These are phyloP conservation scores for Ceriops zippeliana DNA, from an alignment of 345 rosid genomes.

Conservation along the genomic window DNA sequence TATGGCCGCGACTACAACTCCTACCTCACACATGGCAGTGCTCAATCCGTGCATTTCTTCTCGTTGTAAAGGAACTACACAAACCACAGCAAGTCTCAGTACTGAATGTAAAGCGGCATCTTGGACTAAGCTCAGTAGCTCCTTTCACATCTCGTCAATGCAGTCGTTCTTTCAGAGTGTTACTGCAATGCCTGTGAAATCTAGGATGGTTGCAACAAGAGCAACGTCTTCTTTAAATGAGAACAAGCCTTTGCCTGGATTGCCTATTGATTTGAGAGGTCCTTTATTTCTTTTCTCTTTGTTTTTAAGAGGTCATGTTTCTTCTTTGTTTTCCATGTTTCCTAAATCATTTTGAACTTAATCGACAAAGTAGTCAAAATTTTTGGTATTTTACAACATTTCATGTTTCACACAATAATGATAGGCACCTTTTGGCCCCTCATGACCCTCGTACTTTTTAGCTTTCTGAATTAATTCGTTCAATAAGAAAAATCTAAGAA, in stretches of 20 bases:
- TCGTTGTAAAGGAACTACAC: slow-evolving; percentile 14
- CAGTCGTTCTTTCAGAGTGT: slow-evolving; percentile 23
- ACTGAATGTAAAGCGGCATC: slow-evolving; percentile 26
- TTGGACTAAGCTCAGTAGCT: slow-evolving; percentile 35
- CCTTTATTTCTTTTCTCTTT: not conserved
- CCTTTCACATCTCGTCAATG: slow-evolving; percentile 34
- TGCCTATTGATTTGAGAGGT: slow-evolving; percentile 62
- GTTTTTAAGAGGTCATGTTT: not conserved
- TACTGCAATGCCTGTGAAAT: slow-evolving; percentile 18
- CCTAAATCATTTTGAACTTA: not conserved
- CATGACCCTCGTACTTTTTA: not conserved
- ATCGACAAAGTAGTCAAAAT: not conserved
- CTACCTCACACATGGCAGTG: slow-evolving; percentile 32
- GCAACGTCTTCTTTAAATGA: slow-evolving; percentile 35
- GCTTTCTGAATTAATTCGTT: not conserved
- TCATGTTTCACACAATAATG: not conserved
- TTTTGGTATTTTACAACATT: not conserved
- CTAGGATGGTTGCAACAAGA: slow-evolving; percentile 24
- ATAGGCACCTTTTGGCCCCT: not conserved
- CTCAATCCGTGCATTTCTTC: slow-evolving; percentile 33
- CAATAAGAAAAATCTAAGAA: not conserved
- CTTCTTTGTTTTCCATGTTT: not conserved
- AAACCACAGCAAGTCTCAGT: slow-evolving; percentile 20
- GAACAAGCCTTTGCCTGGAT: slow-evolving; percentile 38
- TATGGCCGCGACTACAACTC: slow-evolving; percentile 41